Base-by-base conservation (phyloP, 2,329 filamentous ascomycete genomes). In the Ophiocordyceps camponoti-rufipedis region DNA sequence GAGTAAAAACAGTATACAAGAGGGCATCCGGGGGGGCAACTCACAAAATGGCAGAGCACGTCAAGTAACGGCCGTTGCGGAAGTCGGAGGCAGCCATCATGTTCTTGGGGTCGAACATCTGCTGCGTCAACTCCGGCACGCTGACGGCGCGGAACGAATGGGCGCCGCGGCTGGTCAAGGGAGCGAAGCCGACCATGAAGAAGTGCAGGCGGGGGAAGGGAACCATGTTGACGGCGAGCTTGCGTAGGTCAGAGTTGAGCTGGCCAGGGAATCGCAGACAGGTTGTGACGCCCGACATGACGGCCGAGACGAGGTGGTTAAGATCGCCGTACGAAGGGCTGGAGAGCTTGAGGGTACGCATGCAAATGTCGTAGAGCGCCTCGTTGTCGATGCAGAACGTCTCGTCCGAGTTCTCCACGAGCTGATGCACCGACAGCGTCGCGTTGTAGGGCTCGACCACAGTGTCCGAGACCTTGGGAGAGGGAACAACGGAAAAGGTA, bases 91-190 rank as follows among this genome's bases (percentile, higher is more conserved):
- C 91, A 71, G 91, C 91, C 91, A 98, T 98, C 89, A 98, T 98
- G 82, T 98, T 98, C 87, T 96, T 98, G 62, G 91, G 89, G 75
- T 98, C 91, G 76, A 94, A 98, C 87, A 98, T 96, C 71, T 98
- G 91, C 76, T 98, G 91, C 61, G 91, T 96, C 67, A 98, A 79
- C 77, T 98, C 91, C 48, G 91, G 89, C 51, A 98, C 91, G 62
- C 82, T 88, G 68, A 96, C 84, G 55, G 91, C 89, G 64, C 91
- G 91, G 89, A 96, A 98, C 57, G 85, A 86, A 77, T 93, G 70
- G 55, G 89, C 83, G 59, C 71, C 71, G 53, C 70, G 71, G 69
- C 86, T 94, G 67, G 91, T 98, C 62, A 98, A 79, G 64, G 91
- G 91, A 69, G 91, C 89, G 67, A 98, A 98, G 68, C 91, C 91